phyloP scores from a whole-genome alignment of 352 stramenopile species.

The Paralagenidium karlingii region DNA sequence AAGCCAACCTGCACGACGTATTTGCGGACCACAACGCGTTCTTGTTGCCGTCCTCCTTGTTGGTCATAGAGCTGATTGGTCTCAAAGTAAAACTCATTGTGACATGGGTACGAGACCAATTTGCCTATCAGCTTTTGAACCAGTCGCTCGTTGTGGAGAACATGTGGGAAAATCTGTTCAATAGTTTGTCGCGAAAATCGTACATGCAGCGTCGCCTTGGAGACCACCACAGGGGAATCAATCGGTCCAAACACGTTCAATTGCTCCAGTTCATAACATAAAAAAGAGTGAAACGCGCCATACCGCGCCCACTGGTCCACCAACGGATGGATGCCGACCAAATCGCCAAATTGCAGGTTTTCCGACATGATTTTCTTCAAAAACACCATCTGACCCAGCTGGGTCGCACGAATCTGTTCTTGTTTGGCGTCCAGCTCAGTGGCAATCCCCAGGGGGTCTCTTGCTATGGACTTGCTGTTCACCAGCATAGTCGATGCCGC shows the following conservation, averaged over 20 bases:
- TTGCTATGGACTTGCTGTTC: too few relatives aligned
- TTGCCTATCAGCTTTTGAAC: constrained; percentile 51
- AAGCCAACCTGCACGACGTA: constrained; percentile 57
- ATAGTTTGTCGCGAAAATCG: constrained; percentile 47
- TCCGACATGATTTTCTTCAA: too few relatives aligned
- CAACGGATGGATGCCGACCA: constrained; percentile 20
- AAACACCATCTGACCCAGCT: too few relatives aligned
- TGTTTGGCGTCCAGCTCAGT: too few relatives aligned
- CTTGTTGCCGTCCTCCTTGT: too few relatives aligned
- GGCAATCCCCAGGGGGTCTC: too few relatives aligned
- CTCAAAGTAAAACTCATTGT: constrained; percentile 53
- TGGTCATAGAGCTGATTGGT: too few relatives aligned
- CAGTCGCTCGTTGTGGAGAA: constrained; percentile 43
- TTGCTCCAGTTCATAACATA: constrained; percentile 30
- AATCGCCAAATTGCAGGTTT: constrained; percentile 43
- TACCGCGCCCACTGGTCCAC: constrained; percentile 55
- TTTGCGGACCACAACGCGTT: too few relatives aligned
- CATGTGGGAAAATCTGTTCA: constrained; percentile 51
- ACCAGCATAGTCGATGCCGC: too few relatives aligned
- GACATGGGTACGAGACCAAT: constrained; percentile 31
- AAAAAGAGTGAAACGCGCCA: constrained; percentile 33
- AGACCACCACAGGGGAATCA: too few relatives aligned
- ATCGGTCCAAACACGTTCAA: constrained; percentile 29
- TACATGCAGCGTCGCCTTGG: constrained; percentile 35
- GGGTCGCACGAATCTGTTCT: too few relatives aligned